phyloP scores from a whole-genome alignment of 305 asterid genomes.

The Fraxinus angustifolia region DNA sequence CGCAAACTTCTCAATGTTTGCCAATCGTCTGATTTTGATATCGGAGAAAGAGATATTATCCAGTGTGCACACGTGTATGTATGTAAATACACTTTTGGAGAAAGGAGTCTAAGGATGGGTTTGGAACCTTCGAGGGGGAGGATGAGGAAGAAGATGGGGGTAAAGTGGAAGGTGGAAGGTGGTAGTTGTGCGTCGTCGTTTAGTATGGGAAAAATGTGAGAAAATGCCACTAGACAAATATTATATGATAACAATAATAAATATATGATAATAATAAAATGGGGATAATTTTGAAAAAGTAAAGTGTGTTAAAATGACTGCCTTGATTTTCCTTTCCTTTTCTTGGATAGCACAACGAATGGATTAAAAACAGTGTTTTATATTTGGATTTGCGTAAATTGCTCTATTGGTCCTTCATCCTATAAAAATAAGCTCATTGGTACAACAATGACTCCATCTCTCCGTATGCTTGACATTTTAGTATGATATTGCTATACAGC shows the following conservation, averaged over 20 bases:
- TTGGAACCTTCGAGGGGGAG: slow-evolving; percentile 2
- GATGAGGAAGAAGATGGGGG: neutral
- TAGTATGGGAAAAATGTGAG: neutral
- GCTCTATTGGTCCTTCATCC: neutral
- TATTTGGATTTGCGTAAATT: neutral
- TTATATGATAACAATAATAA: neutral
- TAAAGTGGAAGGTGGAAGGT: neutral
- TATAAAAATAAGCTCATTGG: no score
- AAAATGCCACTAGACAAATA: neutral
- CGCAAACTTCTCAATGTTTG: slow-evolving; percentile 55
- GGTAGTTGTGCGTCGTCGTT: neutral
- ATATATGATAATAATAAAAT: neutral
- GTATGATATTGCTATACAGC: no score
- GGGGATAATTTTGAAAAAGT: neutral
- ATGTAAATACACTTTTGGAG: slow-evolving; percentile 27
- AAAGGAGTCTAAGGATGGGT: slow-evolving; percentile 15
- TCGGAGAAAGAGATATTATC: neutral
- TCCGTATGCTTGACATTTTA: no score
- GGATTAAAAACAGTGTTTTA: no score
- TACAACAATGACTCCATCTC: no score
- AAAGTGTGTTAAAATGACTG: neutral
- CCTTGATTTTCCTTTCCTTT: neutral
- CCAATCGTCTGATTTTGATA: slow-evolving; percentile 49
- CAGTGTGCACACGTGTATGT: slow-evolving; percentile 27
- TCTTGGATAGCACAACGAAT: neutral